Evolutionary conservation across 192 early-diverging fungal genomes (phyloP).

Genomic region (Geranomyces variabilis): DNA sequence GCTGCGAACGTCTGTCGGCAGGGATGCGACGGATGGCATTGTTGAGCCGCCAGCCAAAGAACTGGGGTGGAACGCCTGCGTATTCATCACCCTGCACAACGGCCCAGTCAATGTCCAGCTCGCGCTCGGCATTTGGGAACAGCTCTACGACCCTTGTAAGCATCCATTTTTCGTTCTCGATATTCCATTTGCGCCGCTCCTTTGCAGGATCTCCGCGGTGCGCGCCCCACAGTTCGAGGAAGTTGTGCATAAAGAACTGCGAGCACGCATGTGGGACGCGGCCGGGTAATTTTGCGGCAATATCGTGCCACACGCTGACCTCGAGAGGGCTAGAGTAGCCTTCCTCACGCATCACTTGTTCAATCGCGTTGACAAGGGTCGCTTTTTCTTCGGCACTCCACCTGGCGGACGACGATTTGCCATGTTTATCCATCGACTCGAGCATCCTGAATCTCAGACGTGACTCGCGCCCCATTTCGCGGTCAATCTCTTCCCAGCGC

Average conservation of each 20-base stretch:
- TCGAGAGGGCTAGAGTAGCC: background rate
- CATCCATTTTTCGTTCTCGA: background rate
- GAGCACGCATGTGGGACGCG: background rate
- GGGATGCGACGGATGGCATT: background rate
- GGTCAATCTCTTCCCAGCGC: slow-evolving; percentile 26
- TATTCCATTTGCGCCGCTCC: slow-evolving; percentile 6
- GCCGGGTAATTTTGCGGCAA: background rate
- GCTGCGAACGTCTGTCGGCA: background rate
- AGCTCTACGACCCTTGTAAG: slow-evolving; percentile 9
- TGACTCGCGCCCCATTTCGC: slow-evolving; percentile 8
- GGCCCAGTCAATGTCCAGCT: slow-evolving; percentile 10
- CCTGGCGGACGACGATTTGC: background rate
- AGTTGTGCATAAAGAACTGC: background rate
- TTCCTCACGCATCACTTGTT: slow-evolving; percentile 15
- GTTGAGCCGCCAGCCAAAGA: background rate
- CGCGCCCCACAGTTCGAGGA: slow-evolving; percentile 6
- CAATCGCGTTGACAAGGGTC: background rate
- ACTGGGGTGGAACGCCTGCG: background rate
- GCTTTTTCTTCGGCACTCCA: slow-evolving; percentile 6
- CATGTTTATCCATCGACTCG: background rate
- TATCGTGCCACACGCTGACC: background rate
- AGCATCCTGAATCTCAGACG: slow-evolving; percentile 2
- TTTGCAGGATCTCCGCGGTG: background rate
- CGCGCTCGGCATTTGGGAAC: slow-evolving; percentile 3
- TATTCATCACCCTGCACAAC: background rate